These are phyloP conservation scores for Silybum marianum DNA, from an alignment of 129 eudicot species.

Conservation along the genomic window DNA sequence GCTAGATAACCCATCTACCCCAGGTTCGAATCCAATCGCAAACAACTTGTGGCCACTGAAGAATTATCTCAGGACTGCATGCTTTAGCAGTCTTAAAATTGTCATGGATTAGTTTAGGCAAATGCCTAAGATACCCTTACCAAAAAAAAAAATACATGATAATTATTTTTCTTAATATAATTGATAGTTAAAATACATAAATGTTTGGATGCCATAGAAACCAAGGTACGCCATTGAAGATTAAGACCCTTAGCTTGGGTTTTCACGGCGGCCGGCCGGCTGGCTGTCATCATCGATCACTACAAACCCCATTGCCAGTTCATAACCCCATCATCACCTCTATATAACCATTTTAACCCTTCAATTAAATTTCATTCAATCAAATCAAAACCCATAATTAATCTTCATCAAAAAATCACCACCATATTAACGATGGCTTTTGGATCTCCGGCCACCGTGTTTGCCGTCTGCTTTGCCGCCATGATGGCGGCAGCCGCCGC, in stretches of 20 bases:
- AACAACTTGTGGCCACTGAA: too few relatives aligned
- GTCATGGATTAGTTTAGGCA: too few relatives aligned
- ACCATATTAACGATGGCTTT: slow-evolving; percentile 26
- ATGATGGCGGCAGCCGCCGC: slow-evolving; percentile 27
- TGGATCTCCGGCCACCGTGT: slow-evolving; percentile 14
- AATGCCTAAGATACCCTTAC: too few relatives aligned
- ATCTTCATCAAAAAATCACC: slow-evolving; percentile 10
- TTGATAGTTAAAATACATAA: neutral
- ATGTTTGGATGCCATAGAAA: slow-evolving; percentile 22
- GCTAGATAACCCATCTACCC: too few relatives aligned
- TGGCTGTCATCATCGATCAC: slow-evolving; percentile 30
- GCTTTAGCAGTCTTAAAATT: too few relatives aligned
- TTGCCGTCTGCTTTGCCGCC: slow-evolving; percentile 23
- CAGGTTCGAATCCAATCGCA: too few relatives aligned
- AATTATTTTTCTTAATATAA: neutral
- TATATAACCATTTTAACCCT: slow-evolving; percentile 24
- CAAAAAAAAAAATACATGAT: too few relatives aligned
- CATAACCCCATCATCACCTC: slow-evolving; percentile 14
- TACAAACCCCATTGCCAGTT: slow-evolving; percentile 28
- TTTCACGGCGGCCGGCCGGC: slow-evolving; percentile 29
- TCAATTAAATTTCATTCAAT: neutral
- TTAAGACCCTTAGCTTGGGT: slow-evolving; percentile 33
- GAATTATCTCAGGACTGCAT: too few relatives aligned
- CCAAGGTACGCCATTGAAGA: slow-evolving; percentile 17
- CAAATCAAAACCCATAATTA: slow-evolving; percentile 16